A percentile compares a stretch with the other conserved stretches of the same genome.
These are phyloP conservation scores for Penicillium concentricum DNA, from an alignment of 2,329 filamentous ascomycete genomes.

Conservation along the genomic window DNA sequence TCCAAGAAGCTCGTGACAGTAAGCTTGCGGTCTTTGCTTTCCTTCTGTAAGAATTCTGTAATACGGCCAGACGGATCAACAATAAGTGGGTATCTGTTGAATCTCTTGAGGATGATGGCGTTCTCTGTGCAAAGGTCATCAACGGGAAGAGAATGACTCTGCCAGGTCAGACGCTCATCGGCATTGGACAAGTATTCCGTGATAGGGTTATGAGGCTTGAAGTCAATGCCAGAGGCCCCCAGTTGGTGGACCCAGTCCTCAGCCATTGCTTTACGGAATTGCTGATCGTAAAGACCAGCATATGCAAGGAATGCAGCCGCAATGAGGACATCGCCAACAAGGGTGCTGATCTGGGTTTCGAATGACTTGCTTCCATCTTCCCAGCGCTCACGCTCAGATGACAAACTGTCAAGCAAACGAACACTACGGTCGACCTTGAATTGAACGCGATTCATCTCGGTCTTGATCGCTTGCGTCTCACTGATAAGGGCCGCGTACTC, in stretches of 20 bases:
- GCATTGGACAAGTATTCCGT: constrained; percentile 96
- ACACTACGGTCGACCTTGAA: constrained; percentile 98
- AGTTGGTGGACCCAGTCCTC: constrained; percentile 97
- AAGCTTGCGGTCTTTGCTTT: constrained; percentile 87
- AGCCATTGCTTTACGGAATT: constrained; percentile 95
- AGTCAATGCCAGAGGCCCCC: constrained; percentile 85
- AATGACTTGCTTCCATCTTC: constrained; percentile 97
- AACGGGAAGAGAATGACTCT: constrained; percentile 87
- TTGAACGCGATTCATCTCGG: constrained; percentile 92
- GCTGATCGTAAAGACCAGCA: constrained; percentile 94
- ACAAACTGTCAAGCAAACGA: constrained; percentile 87
- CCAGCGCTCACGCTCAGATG: constrained; percentile 90
- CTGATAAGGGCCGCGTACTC: constrained; percentile 96
- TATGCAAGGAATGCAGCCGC: constrained; percentile 98
- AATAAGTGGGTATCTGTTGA: constrained; percentile 97
- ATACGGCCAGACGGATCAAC: constrained; percentile 95
- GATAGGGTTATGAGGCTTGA: constrained; percentile 89
- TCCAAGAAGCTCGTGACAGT: constrained; percentile 98
- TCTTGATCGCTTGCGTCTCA: constrained; percentile 95
- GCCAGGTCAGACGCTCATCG: constrained; percentile 92
- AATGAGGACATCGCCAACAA: constrained; percentile 92
- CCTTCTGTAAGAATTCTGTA: constrained; percentile 91
- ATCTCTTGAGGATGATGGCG: constrained; percentile 93
- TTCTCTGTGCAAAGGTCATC: constrained; percentile 99
- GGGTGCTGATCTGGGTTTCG: constrained; percentile 93